phyloP scores from a whole-genome alignment of 1,284 basidiomycete genomes.

The Trametes versicolor region DNA sequence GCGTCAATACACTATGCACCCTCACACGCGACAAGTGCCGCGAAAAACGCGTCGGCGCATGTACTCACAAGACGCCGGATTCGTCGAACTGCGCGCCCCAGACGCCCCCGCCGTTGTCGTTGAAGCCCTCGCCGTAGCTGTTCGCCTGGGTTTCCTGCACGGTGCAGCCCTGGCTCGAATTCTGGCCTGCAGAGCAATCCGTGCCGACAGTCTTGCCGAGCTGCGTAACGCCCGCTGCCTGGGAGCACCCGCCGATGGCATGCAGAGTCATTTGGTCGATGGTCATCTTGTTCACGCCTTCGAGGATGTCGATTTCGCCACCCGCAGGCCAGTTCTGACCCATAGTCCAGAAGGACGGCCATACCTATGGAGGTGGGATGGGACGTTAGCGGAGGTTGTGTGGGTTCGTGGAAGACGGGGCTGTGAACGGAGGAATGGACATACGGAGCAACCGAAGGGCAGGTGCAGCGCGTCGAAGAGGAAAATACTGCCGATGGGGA shows the following conservation, averaged over 20 bases:
- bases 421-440: conserved; percentile 7
- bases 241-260: conserved; percentile 48
- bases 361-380: conserved; percentile 41
- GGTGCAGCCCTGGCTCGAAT: conserved; percentile 51
- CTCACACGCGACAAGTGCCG: neutral
- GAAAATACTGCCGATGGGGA: conserved; percentile 64
- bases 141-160: conserved; percentile 43
- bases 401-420: neutral
- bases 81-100: conserved; percentile 70
- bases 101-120: conserved; percentile 68
- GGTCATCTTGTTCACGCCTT: conserved; percentile 52
- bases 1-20: conserved; percentile 11
- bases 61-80: conserved; percentile 49
- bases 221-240: conserved; percentile 46
- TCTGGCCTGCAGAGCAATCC: conserved; percentile 60
- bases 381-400: neutral
- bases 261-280: conserved; percentile 60
- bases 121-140: conserved; percentile 65
- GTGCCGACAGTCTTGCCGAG: conserved; percentile 46
- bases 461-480: conserved; percentile 68
- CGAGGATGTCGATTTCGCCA: conserved; percentile 70
- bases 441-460: conserved; percentile 63
- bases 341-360: conserved; percentile 67
- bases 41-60: no score
- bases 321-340: conserved; percentile 61